Base-by-base conservation (phyloP, 2,329 filamentous ascomycete genomes). In the Aureobasidium sp. region DNA sequence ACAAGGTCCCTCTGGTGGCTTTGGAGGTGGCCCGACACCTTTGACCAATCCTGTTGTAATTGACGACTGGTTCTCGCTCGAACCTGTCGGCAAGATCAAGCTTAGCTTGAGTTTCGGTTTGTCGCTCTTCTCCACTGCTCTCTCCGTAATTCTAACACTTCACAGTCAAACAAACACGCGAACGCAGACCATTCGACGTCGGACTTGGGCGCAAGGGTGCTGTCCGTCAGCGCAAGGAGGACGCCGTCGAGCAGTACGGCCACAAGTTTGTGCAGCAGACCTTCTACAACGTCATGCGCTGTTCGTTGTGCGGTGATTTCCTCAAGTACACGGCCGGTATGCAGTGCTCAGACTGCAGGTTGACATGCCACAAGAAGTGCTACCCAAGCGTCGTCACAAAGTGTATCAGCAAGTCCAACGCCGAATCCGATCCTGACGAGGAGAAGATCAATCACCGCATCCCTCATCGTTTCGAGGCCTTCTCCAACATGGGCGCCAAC, bases 201-300 rank as follows among this genome's bases (percentile, higher is more conserved):
- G 94, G 94, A 71, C 86, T 99, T 66, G 91, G 91, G 66, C 89
- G 94, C 73, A 96, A 97, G 78, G 94, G 93, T 71, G 94, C 94
- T 66, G 91, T 99, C 67, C 90, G 94, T 67, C 93, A 99, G 77
- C 90, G 91, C 71, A 99, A 99, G 79, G 94, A 99, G 75, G 92
- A 97, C 71, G 88, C 99, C 5, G 90, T 97, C 77, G 94, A 99
- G 78, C 96, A 97, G 81, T 97, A 96, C 73, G 94, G 94, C 53
- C 94, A 99, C 86, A 99, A 97, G 78, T 99, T 99, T 72, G 88
- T 97, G 61, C 90, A 94, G 71, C 92, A 97, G 74, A 94, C 97
- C 75, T 99, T 99, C 76, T 99, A 97, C 86, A 99, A 97, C 82
- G 97, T 99, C 72, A 99, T 99, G 94, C 93, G 94, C 65, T 99